A percentile compares a stretch with the other conserved stretches of the same genome.
These are phyloP conservation scores for Solanum hybrid DNA, from an alignment of 305 asterid genomes.

Conservation along the genomic window DNA sequence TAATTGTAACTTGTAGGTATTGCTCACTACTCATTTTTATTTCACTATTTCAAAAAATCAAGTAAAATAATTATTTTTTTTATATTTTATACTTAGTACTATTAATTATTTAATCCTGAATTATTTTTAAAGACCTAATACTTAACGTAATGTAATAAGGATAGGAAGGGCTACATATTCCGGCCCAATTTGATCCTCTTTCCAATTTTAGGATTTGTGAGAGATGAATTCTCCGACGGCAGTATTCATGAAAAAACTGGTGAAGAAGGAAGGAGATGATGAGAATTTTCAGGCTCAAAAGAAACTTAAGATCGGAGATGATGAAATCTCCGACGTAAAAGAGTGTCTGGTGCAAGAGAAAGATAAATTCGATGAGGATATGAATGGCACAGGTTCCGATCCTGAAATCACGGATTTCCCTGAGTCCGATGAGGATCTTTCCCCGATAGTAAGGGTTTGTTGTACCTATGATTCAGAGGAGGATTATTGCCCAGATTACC, in stretches of 20 bases:
- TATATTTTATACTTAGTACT: too few relatives aligned
- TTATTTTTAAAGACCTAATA: too few relatives aligned
- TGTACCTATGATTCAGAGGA: not conserved
- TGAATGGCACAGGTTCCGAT: not conserved
- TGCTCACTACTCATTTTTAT: too few relatives aligned
- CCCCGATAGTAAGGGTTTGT: not conserved
- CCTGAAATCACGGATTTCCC: not conserved
- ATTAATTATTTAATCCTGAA: too few relatives aligned
- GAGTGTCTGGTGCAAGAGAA: not conserved
- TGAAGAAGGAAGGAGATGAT: not conserved
- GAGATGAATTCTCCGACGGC: not conserved
- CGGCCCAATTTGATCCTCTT: too few relatives aligned
- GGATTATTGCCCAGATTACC: not conserved
- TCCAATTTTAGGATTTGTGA: not conserved
- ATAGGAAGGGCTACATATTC: too few relatives aligned
- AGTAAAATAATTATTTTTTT: too few relatives aligned
- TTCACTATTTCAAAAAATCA: too few relatives aligned
- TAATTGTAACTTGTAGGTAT: too few relatives aligned
- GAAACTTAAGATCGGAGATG: not conserved
- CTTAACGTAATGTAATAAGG: too few relatives aligned
- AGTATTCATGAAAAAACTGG: not conserved
- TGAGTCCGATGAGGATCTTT: not conserved
- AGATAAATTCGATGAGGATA: too few relatives aligned
- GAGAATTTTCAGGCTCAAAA: not conserved
- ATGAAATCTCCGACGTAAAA: not conserved